Conservation (phyloP, 2,329 filamentous ascomycete species). For the Fusarium equiseti region DNA sequence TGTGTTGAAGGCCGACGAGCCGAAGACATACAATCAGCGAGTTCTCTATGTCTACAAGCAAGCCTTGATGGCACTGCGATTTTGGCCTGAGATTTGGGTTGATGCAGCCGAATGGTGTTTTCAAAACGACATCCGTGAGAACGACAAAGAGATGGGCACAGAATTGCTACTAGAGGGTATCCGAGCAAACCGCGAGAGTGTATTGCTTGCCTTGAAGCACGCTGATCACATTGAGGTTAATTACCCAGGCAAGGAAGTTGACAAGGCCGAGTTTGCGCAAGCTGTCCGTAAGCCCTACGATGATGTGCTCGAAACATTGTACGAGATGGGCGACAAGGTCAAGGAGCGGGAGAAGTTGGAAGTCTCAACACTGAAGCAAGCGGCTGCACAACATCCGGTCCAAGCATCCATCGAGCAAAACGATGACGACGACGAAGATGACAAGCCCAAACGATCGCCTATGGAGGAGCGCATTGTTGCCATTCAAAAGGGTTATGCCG, state of each 20-base stretch:
- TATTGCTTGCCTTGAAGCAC: slow-evolving; percentile 87
- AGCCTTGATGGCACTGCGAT: slow-evolving; percentile 90
- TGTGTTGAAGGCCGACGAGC: slow-evolving; percentile 85
- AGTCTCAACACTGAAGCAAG: slow-evolving; percentile 68
- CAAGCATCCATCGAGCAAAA: slow-evolving; percentile 58
- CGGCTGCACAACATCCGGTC: slow-evolving; percentile 55
- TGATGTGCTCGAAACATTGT: slow-evolving; percentile 86
- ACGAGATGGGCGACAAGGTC: slow-evolving; percentile 81
- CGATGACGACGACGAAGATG: slow-evolving; percentile 64
- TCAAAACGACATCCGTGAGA: slow-evolving; percentile 74
- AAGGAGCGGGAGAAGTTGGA: slow-evolving; percentile 72
- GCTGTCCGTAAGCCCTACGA: slow-evolving; percentile 88
- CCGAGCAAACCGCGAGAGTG: slow-evolving; percentile 91
- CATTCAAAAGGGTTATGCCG: slow-evolving; percentile 74
- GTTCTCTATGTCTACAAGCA: slow-evolving; percentile 94
- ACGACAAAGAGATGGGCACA: slow-evolving; percentile 72
- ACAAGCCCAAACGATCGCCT: slow-evolving; percentile 61
- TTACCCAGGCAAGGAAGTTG: slow-evolving; percentile 80
- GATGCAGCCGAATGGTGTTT: slow-evolving; percentile 95
- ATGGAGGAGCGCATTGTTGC: slow-evolving; percentile 74
- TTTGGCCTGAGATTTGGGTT: slow-evolving; percentile 96
- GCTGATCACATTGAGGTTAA: slow-evolving; percentile 88
- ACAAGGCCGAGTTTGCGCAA: slow-evolving; percentile 80
- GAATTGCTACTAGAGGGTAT: slow-evolving; percentile 86
- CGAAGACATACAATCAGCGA: slow-evolving; percentile 78